phyloP scores from a whole-genome alignment of 257 asterid genomes.

The Apocynum venetum region DNA sequence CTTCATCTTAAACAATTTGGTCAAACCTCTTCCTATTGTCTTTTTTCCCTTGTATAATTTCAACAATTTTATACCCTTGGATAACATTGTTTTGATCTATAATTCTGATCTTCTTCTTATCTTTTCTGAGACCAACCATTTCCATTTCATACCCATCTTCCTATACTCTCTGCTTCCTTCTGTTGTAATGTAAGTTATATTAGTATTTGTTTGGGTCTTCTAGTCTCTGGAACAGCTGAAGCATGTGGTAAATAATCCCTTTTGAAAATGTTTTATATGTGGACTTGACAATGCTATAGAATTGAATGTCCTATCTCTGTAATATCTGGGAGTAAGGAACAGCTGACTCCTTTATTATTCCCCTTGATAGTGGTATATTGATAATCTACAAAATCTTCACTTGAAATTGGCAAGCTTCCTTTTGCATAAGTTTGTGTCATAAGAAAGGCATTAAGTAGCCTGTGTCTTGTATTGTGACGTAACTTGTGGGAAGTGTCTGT shows the following conservation, averaged over 20 bases:
- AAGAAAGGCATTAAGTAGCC: background rate
- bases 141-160: background rate
- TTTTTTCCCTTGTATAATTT: background rate
- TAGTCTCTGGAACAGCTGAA: background rate
- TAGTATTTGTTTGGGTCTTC: background rate
- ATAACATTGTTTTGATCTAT: background rate
- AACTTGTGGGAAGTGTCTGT: background rate
- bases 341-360: background rate
- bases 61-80: background rate
- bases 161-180: background rate
- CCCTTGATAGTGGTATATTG: background rate
- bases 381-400: background rate
- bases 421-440: background rate
- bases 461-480: background rate
- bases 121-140: background rate
- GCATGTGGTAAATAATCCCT: background rate
- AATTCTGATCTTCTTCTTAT: background rate
- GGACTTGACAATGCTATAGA: background rate
- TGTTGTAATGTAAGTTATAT: background rate
- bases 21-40: background rate
- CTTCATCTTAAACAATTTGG: background rate
- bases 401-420: background rate
- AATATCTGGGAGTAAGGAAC: background rate
- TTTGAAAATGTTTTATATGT: background rate
- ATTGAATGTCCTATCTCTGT: background rate